phyloP scores from a whole-genome alignment of 495 filamentous ascomycete species.

The Talaromyces ruber region DNA sequence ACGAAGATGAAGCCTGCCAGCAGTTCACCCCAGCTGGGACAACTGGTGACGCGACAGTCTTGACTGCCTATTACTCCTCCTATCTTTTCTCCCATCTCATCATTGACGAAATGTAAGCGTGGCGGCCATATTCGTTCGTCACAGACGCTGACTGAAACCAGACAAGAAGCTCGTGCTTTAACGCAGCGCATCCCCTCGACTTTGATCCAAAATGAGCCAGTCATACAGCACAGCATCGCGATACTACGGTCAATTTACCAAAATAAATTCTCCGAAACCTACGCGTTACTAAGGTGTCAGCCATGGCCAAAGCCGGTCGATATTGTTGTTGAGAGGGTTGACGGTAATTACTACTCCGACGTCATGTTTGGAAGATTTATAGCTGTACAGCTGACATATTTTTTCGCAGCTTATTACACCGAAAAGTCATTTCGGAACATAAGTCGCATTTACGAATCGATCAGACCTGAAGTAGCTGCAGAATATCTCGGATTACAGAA shows the following conservation, averaged over 20 bases:
- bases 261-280: constrained; percentile 32
- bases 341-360: constrained; percentile 19
- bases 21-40: constrained; percentile 15
- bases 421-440: constrained; percentile 38
- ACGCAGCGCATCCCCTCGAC: constrained; percentile 37
- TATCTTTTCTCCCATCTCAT: constrained; percentile 46
- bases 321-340: constrained; percentile 33
- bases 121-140: neutral
- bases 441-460: constrained; percentile 40
- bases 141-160: constrained; percentile 10
- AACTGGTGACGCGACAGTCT: constrained; percentile 16
- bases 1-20: constrained; percentile 34
- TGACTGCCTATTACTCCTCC: constrained; percentile 40
- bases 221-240: constrained; percentile 34
- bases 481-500: constrained; percentile 37
- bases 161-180: constrained; percentile 44
- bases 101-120: constrained; percentile 39
- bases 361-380: neutral
- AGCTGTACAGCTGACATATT: neutral
- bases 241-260: constrained; percentile 44
- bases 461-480: constrained; percentile 35
- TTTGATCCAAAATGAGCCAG: constrained; percentile 27
- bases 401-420: constrained; percentile 31
- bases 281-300: constrained; percentile 28
- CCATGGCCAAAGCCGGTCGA: constrained; percentile 34